Base-by-base conservation (phyloP, 1,139 yeast genomes). In the Taphrina confusa region DNA sequence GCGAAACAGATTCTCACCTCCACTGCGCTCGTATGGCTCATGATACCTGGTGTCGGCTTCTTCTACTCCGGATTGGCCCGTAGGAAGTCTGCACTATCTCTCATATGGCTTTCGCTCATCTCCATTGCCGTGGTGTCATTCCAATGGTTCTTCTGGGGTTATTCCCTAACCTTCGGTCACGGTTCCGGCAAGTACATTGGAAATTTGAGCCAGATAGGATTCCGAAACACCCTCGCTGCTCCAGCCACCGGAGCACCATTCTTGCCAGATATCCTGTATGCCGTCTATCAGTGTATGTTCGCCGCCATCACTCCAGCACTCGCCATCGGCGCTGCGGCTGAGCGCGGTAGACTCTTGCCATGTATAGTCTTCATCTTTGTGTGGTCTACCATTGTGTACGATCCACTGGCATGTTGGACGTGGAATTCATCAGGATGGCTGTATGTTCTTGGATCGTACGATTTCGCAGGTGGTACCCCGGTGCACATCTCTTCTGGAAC, bases 81-180 rank as follows among this genome's bases (percentile, higher is more conserved):
- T 70, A 79, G 97, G 69, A 91, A 91, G 73, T 84, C 91, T 28
- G 97, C 97, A 0, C 77, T 91, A 57, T 86, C 95, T 22, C 81
- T 90, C 82, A 84, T 92, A 58, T 90, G 96, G 89, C 83, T 85
- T 16, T 83, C 83, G 12, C 72, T 89, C 57, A 81, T 86, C 81
- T 81, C 91, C 4, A 83, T 88, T 14, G 79, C 85, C 66, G 83
- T 91, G n/a, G 91, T 89, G 1, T 78, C 83, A 8, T 89, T 91
- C 81, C 96, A 91, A 71, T 91, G 97, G 97, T 91, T 89, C 75
- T 90, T 89, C 77, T 89, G 97, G 96, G 97, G 97, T 64, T 91
- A 87, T 74, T 85, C 97, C 11, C 79, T 91, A 64, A 84, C 88
- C 20, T 91, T 91, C 72, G 82, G 95, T 54, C 88, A 85, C 70